These are phyloP conservation scores for Cantharellus cinnabarinus DNA, from an alignment of 768 basidiomycete genomes.

Conservation along the genomic window DNA sequence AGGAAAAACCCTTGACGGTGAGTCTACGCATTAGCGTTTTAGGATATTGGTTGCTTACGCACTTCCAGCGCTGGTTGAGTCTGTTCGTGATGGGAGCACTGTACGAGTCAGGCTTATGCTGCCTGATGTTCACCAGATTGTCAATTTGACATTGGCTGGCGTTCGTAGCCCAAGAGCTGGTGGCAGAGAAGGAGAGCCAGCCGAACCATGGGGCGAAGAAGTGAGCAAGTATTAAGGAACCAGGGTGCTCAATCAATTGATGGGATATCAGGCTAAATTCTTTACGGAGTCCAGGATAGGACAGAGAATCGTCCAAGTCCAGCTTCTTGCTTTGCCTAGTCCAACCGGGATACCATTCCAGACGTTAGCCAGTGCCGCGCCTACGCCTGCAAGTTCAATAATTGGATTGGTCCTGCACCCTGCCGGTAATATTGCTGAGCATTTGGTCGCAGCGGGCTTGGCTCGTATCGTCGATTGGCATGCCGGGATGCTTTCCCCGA, in stretches of 20 bases:
- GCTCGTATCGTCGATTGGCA: conserved; percentile 96
- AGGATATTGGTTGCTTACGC: conserved; percentile 1
- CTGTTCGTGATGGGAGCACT: conserved; percentile 82
- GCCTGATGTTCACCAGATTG: conserved; percentile 77
- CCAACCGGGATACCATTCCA: conserved; percentile 58
- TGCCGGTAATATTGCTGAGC: conserved; percentile 84
- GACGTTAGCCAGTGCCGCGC: conserved; percentile 25
- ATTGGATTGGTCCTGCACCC: conserved; percentile 85
- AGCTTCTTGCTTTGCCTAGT: conserved; percentile 61
- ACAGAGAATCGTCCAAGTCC: conserved; percentile 56
- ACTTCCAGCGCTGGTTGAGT: conserved; percentile 65
- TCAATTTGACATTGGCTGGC: conserved; percentile 71
- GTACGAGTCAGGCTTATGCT: conserved; percentile 73
- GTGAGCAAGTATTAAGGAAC: conserved; percentile 21
- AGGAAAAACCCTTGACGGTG: conserved; percentile 76
- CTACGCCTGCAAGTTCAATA: conserved; percentile 60
- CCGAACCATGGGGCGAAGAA: conserved; percentile 81
- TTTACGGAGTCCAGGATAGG: conserved; percentile 81
- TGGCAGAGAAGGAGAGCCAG: conserved; percentile 50
- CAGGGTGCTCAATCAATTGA: conserved; percentile 9
- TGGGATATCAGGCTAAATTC: conserved; percentile 52
- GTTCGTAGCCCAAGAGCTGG: conserved; percentile 54
- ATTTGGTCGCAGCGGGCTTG: conserved; percentile 62
- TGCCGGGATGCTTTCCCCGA: conserved; percentile 73
- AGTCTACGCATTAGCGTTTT: conserved; percentile 4